A percentile compares a stretch with the other conserved stretches of the same genome.
Evolutionary conservation across 208 protist species (phyloP).

Genomic region (Crithidia acanthocephali): DNA sequence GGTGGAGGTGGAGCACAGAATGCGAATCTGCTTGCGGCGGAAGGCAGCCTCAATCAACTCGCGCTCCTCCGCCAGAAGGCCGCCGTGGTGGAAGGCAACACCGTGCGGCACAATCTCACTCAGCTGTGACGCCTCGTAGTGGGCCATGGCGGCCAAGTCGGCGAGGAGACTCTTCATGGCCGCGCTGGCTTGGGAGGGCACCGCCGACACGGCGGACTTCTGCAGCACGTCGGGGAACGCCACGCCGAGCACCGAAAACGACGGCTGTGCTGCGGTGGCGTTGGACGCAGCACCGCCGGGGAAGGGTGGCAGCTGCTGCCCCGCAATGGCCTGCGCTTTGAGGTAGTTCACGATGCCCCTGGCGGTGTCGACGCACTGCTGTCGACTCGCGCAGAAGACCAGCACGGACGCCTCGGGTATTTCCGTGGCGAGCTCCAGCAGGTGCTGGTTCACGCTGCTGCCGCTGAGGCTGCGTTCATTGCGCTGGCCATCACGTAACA

Average conservation of each 20-base stretch:
- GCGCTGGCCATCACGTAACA: constrained; percentile 47
- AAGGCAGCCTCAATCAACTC: constrained; percentile 84
- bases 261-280: neutral
- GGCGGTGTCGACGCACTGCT: constrained; percentile 81
- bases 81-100: constrained; percentile 92
- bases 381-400: constrained; percentile 85
- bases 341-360: constrained; percentile 51
- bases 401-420: constrained; percentile 65
- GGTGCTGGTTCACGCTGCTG: constrained; percentile 38
- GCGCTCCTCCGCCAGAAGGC: constrained; percentile 83
- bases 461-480: constrained; percentile 52
- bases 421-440: constrained; percentile 75
- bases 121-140: constrained; percentile 46
- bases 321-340: constrained; percentile 23
- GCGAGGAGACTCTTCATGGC: constrained; percentile 38
- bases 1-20: constrained; percentile 94
- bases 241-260: constrained; percentile 11
- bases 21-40: constrained; percentile 61
- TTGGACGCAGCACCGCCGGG: neutral
- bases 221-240: neutral
- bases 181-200: constrained; percentile 25
- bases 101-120: constrained; percentile 66
- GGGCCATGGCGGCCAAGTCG: constrained; percentile 47
- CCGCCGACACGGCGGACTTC: constrained; percentile 16
- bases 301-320: constrained; percentile 17